Evolutionary conservation across 1,284 basidiomycete species (phyloP).

Genomic region (Cryptococcus sp.): DNA sequence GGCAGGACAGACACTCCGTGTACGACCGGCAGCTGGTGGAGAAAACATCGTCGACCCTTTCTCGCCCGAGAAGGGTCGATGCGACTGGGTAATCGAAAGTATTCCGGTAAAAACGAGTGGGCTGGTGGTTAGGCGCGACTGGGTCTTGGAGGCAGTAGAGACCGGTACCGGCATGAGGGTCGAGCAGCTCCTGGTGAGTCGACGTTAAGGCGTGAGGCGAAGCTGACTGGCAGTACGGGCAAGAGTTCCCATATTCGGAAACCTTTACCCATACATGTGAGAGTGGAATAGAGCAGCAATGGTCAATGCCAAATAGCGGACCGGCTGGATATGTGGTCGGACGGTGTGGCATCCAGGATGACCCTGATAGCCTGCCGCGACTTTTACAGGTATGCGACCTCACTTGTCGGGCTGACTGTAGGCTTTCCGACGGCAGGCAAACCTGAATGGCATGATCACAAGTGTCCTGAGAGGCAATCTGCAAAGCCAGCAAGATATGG

Average conservation of each 20-base stretch:
- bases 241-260: constrained; percentile 25
- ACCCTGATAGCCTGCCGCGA: no score
- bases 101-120: constrained; percentile 13
- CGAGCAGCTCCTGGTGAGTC: constrained; percentile 34
- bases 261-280: constrained; percentile 20
- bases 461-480: constrained; percentile 10
- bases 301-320: constrained; percentile 33
- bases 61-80: constrained; percentile 2
- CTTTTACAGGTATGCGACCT: no score
- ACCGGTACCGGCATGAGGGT: constrained; percentile 22
- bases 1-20: no score
- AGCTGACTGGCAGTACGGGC: background rate
- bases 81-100: constrained; percentile 23
- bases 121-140: constrained; percentile 28
- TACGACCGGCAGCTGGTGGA: constrained; percentile 13
- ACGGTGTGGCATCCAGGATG: no score
- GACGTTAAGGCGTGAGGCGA: background rate
- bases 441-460: constrained; percentile 28
- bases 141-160: constrained; percentile 13
- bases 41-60: constrained; percentile 15
- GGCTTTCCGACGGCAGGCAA: constrained; percentile 23
- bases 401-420: no score
- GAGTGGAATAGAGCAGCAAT: constrained; percentile 24
- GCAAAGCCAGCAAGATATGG: constrained; percentile 3
- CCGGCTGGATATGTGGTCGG: constrained; percentile 36